phyloP scores from a whole-genome alignment of 352 stramenopile species.

The Blastocystis sp. region DNA sequence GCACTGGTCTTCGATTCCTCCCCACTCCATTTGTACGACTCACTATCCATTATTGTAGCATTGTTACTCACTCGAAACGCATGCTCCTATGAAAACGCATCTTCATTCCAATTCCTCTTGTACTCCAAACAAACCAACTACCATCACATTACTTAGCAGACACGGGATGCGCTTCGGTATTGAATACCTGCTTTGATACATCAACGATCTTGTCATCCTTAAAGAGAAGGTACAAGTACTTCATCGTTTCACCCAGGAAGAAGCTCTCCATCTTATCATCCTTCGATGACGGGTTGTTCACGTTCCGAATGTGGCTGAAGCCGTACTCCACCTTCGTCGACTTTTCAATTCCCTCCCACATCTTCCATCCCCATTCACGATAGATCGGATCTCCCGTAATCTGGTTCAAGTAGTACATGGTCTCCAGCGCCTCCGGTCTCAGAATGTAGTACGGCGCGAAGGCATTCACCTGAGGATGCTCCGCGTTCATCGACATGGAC shows the following conservation, averaged over 20 bases:
- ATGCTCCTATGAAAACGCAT: background rate
- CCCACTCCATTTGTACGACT: no score
- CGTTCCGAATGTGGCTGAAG: conserved; percentile 70
- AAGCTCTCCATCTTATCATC: conserved; percentile 73
- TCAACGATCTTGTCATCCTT: conserved; percentile 70
- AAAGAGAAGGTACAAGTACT: conserved; percentile 79
- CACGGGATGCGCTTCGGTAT: conserved; percentile 86
- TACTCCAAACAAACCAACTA: no score
- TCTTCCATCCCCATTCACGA: conserved; percentile 67
- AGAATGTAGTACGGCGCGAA: conserved; percentile 75
- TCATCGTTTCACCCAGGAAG: conserved; percentile 80
- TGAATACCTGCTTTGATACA: conserved; percentile 85
- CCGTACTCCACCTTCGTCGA: conserved; percentile 19
- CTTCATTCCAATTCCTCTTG: no score
- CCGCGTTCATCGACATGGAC: conserved; percentile 62
- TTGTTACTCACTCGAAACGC: background rate
- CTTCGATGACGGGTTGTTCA: conserved; percentile 90
- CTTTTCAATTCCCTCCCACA: conserved; percentile 71
- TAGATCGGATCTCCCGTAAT: conserved; percentile 72
- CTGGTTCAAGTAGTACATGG: conserved; percentile 74
- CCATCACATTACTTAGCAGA: background rate
- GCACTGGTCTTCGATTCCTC: no score
- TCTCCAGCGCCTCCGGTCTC: conserved; percentile 75
- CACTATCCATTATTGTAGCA: background rate
- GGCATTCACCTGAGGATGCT: background rate